Base-by-base conservation (phyloP, 257 asterid genomes). In the Vinca minor region DNA sequence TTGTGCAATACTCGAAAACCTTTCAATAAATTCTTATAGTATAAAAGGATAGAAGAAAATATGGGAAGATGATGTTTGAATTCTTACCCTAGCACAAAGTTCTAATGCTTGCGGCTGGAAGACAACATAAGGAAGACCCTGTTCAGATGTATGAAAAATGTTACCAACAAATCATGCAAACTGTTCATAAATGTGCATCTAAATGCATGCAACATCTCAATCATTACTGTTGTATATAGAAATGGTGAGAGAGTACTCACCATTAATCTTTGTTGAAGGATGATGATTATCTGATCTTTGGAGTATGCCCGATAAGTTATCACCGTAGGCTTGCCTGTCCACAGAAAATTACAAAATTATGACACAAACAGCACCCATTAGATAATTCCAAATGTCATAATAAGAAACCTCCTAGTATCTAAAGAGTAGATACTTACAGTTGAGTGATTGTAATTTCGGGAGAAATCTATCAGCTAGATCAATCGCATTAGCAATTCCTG, bases 401-500 rank as follows among this genome's bases (percentile, higher is more conserved):
- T 11, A 61, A 3, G n/a, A n/a, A 50, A 25, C 50, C 9, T 23
- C 25, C 42, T 38, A 55, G 12, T 4, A n/a, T 32, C 20, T 59
- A 28, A 50, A 52, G 69, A 58, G 45, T 28, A 62, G 74, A 62
- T 48, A 82, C 99, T 93, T 79, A 93, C 99, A 89, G 63, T 82
- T 93, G 68, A 87, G 69, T 9, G 92, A 81, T 70, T 85, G 94
- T 67, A 93, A 81, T 74, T 87, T 93, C 25, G 97, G 97, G 34
- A 93, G 95, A 82, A 93, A 93, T 69, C 87, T 85, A 76, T 89
- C 96, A 11, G 98, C 96, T 61, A 93, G 74, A 78, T 93, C 97
- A 76, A 93, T 93, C 50, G 99, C 96, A 83, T 93, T 93, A 46
- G 97, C 96, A 36, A 89, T 79, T 76, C 99, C 97, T 93, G 92